phyloP scores from a whole-genome alignment of 1,139 yeast species.

The Kodamaea suecica region DNA sequence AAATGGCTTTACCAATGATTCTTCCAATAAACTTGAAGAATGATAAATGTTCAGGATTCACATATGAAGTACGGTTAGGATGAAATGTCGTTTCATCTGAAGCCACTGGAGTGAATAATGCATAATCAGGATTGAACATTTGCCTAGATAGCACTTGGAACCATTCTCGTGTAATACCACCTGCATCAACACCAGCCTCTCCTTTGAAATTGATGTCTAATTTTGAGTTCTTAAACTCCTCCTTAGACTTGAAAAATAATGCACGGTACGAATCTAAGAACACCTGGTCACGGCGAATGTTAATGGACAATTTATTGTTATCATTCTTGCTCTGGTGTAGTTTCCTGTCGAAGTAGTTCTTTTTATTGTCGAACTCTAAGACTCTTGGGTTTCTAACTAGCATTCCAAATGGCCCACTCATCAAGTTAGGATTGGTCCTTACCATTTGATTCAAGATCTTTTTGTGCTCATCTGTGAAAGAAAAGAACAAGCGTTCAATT shows the following conservation, averaged over 20 bases:
- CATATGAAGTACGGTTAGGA: slow-evolving; percentile 90
- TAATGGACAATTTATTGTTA: slow-evolving; percentile 53
- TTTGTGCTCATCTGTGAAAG: slow-evolving; percentile 88
- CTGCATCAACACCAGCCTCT: slow-evolving; percentile 97
- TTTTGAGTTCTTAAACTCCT: slow-evolving; percentile 70
- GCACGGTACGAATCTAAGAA: slow-evolving; percentile 88
- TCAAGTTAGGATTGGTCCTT: slow-evolving; percentile 82
- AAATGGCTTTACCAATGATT: slow-evolving; percentile 90
- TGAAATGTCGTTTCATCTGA: slow-evolving; percentile 93
- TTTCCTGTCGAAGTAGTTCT: slow-evolving; percentile 77
- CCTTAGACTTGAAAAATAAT: slow-evolving; percentile 74
- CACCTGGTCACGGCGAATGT: slow-evolving; percentile 84
- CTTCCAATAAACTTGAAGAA: slow-evolving; percentile 94
- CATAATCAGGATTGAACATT: slow-evolving; percentile 96
- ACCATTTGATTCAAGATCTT: slow-evolving; percentile 91
- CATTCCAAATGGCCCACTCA: slow-evolving; percentile 96
- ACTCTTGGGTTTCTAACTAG: slow-evolving; percentile 86
- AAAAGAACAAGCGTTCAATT: slow-evolving; percentile 74
- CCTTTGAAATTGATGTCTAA: slow-evolving; percentile 83
- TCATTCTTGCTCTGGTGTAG: slow-evolving; percentile 50
- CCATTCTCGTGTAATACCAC: slow-evolving; percentile 98
- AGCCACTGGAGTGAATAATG: slow-evolving; percentile 87
- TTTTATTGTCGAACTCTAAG: slow-evolving; percentile 91
- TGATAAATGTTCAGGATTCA: slow-evolving; percentile 88
- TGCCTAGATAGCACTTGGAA: slow-evolving; percentile 90